Conservation (phyloP, 2,329 filamentous ascomycete genomes). For the Torrubiella hemipterigena region DNA sequence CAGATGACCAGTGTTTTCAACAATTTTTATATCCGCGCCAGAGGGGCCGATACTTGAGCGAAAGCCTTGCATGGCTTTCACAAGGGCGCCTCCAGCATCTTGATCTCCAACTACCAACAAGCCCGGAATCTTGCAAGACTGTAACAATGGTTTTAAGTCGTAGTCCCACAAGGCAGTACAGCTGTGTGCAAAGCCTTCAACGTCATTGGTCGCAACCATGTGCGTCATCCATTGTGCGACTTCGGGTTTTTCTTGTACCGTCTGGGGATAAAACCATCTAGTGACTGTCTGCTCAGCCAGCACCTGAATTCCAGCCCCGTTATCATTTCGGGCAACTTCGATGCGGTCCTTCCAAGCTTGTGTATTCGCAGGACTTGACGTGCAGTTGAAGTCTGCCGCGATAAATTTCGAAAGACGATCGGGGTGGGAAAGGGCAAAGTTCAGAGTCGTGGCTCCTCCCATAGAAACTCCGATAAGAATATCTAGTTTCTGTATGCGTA, state of each 20-base stretch:
- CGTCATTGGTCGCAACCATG: slow-evolving; percentile 57
- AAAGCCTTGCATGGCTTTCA: slow-evolving; percentile 71
- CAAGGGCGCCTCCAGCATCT: slow-evolving; percentile 60
- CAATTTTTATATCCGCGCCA: slow-evolving; percentile 47
- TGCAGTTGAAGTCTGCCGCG: slow-evolving; percentile 67
- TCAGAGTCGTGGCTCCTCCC: slow-evolving; percentile 67
- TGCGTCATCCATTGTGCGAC: slow-evolving; percentile 46
- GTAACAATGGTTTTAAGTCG: slow-evolving; percentile 48
- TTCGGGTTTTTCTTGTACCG: slow-evolving; percentile 27
- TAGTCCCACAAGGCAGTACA: slow-evolving; percentile 64
- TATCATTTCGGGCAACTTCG: slow-evolving; percentile 46
- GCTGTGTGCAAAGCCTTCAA: slow-evolving; percentile 56
- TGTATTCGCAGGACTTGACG: slow-evolving; percentile 61
- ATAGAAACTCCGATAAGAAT: slow-evolving; percentile 66
- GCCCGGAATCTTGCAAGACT: slow-evolving; percentile 41
- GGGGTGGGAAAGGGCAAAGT: slow-evolving; percentile 57
- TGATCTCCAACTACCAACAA: slow-evolving; percentile 61
- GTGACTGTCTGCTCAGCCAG: slow-evolving; percentile 61
- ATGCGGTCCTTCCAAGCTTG: slow-evolving; percentile 72
- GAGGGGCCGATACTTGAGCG: slow-evolving; percentile 40
- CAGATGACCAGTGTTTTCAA: slow-evolving; percentile 64
- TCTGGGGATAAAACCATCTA: slow-evolving; percentile 64
- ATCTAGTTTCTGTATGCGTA: slow-evolving; percentile 56
- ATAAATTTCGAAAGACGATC: slow-evolving; percentile 48
- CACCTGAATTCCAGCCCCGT: slow-evolving; percentile 46